phyloP scores from a whole-genome alignment of 2,329 filamentous ascomycete species.

The Penicillium sp. region DNA sequence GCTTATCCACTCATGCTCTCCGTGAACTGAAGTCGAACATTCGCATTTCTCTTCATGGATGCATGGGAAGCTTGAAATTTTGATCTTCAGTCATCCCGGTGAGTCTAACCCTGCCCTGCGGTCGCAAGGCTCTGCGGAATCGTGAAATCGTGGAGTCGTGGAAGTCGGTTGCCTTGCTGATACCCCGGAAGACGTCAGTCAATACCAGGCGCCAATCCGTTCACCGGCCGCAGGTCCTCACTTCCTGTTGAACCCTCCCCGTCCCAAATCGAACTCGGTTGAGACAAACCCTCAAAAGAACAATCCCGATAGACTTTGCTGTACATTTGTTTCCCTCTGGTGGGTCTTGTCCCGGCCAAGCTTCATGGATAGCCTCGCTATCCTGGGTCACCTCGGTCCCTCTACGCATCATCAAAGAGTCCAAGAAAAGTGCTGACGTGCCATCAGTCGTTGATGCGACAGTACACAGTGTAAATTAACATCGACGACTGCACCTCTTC shows the following conservation, averaged over 20 bases:
- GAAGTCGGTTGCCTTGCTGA: constrained; percentile 15
- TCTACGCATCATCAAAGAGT: constrained; percentile 11
- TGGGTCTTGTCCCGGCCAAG: constrained; percentile 19
- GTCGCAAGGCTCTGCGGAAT: not conserved
- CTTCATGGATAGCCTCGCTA: constrained; percentile 22
- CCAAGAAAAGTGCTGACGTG: constrained; percentile 21
- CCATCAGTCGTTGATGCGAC: constrained; percentile 26
- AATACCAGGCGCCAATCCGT: constrained; percentile 10
- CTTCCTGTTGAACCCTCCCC: constrained; percentile 11
- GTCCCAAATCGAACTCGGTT: not conserved
- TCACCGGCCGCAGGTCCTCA: constrained; percentile 23
- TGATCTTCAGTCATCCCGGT: constrained; percentile 1
- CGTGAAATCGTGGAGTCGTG: not conserved
- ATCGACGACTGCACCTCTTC: constrained; percentile 3
- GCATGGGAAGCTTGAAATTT: constrained; percentile 7
- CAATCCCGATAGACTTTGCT: constrained; percentile 1
- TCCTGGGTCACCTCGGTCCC: constrained; percentile 16
- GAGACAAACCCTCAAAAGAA: not conserved
- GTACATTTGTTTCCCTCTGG: constrained; percentile 15
- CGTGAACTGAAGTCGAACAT: not conserved
- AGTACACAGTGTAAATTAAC: constrained; percentile 12
- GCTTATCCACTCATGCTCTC: constrained; percentile 24
- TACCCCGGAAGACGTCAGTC: constrained; percentile 6
- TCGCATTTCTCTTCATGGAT: constrained; percentile 11
- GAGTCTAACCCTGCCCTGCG: not conserved